Evolutionary conservation across 805 yeast genomes (phyloP).

Genomic region (Candida fluviatilis): DNA sequence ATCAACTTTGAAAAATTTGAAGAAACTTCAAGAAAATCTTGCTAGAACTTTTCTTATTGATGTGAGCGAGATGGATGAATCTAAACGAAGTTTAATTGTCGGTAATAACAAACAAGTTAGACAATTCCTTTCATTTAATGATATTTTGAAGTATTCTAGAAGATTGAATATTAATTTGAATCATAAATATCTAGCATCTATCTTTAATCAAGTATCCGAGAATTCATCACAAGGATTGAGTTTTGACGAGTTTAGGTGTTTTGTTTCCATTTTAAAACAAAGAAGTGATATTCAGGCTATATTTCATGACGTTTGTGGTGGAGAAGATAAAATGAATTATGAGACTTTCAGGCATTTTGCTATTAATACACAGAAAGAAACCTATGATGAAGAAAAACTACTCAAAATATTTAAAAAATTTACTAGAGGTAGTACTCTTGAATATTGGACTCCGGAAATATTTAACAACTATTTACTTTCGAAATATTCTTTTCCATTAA

Average conservation of each 20-base stretch:
- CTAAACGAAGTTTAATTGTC: constrained; percentile 20
- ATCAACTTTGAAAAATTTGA: constrained; percentile 54
- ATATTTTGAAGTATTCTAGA: constrained; percentile 60
- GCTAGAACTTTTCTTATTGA: constrained; percentile 51
- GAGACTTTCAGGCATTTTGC: constrained; percentile 38
- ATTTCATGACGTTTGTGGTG: constrained; percentile 36
- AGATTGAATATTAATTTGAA: constrained; percentile 73
- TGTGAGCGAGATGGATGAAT: constrained; percentile 31
- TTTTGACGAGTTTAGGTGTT: constrained; percentile 70
- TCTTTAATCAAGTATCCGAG: constrained; percentile 45
- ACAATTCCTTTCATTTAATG: constrained; percentile 51
- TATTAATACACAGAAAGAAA: constrained; percentile 44
- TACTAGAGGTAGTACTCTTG: constrained; percentile 13
- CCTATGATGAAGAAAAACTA: constrained; percentile 20
- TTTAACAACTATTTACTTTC: constrained; percentile 36
- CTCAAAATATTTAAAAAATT: constrained; percentile 27
- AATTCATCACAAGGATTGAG: constrained; percentile 41
- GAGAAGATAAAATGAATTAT: constrained; percentile 16
- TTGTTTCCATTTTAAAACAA: constrained; percentile 63
- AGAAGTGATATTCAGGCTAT: constrained; percentile 58
- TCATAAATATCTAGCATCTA: constrained; percentile 38
- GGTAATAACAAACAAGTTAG: constrained; percentile 21
- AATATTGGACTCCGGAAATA: constrained; percentile 20
- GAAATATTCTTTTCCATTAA: constrained; percentile 18
- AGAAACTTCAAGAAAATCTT: constrained; percentile 59